Evolutionary conservation across 2,329 filamentous ascomycete species (phyloP), one percentile per base, ranked within the genome.

Genomic region (Diplodia seriata): DNA sequence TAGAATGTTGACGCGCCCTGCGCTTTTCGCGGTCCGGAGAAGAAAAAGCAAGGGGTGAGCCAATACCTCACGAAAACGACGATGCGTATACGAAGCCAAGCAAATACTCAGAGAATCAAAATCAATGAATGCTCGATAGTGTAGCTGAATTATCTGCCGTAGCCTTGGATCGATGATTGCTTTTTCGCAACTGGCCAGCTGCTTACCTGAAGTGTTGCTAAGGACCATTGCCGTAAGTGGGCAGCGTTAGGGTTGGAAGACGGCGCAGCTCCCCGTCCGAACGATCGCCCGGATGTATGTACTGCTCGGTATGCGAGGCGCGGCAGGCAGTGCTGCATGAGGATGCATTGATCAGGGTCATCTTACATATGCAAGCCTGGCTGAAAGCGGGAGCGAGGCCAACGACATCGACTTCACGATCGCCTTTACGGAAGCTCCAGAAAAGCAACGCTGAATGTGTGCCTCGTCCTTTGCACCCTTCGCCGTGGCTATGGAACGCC

Each of bases 331-430:
- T 18, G 29, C 26, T 51, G 59, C 59, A 63, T 63, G 59, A 63
- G 53, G 47, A 18, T 38, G 59, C 47, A 38, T 63, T 63, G 59
- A 38, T 38, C 47, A 29, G 50, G 31, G 43, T 18, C 31, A 14
- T n/a, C 43, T 12, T 23, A 11, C 15, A 49, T 11, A 50, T 63
- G 59, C 43, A 63, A 62, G 57, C 43, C 57, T 8, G 31, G 36
- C 59, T 51, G 31, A 63, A 63, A 63, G 31, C 59, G 62, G 18
- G 38, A 38, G 62, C 62, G 49, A 38, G 7, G 49, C 18, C 31
- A 14, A 40, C n/a, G 18, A 26, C 26, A 18, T n/a, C 29, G 11
- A 29, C 61, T 11, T 18, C 31, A 14, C 9, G 26, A 49, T 9
- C 20, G 26, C 14, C 20, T 36, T 8, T 36, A 29, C 31, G n/a